phyloP scores from a whole-genome alignment of 2,329 filamentous ascomycete species.

The Hyphodiscus sp. region DNA sequence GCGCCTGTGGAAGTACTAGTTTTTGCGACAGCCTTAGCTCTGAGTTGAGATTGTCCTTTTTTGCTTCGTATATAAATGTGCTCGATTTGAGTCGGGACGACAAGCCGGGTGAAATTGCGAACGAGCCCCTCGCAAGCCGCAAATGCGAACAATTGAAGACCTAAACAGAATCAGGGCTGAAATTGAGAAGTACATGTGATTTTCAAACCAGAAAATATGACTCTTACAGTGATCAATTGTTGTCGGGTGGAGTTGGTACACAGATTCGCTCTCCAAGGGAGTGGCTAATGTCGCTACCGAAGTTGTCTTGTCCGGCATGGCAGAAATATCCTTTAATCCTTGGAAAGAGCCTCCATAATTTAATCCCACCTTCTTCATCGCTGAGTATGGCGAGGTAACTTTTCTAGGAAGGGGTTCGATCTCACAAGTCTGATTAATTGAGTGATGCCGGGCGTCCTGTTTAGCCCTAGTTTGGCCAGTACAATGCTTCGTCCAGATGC shows the following conservation, averaged over 20 bases:
- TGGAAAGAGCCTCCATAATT: neutral
- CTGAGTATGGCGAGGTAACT: neutral
- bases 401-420: neutral
- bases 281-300: too few species aligned
- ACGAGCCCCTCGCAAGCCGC: neutral
- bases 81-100: neutral
- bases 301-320: neutral
- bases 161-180: too few species aligned
- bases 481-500: constrained; percentile 5
- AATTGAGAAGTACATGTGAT: too few species aligned
- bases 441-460: too few species aligned
- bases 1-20: neutral
- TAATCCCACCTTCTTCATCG: neutral
- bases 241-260: neutral
- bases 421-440: neutral
- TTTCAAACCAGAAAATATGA: too few species aligned
- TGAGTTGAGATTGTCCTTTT: neutral
- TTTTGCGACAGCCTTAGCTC: neutral
- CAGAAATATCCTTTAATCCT: neutral
- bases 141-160: neutral
- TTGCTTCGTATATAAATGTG: neutral
- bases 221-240: neutral
- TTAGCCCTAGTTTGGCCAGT: neutral
- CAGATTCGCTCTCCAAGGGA: neutral
- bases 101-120: neutral